Percentiles rank a stretch among this genome's conserved stretches.
These are phyloP conservation scores for Colletotrichum musae DNA, from an alignment of 2,329 filamentous ascomycete species.

Conservation along the genomic window DNA sequence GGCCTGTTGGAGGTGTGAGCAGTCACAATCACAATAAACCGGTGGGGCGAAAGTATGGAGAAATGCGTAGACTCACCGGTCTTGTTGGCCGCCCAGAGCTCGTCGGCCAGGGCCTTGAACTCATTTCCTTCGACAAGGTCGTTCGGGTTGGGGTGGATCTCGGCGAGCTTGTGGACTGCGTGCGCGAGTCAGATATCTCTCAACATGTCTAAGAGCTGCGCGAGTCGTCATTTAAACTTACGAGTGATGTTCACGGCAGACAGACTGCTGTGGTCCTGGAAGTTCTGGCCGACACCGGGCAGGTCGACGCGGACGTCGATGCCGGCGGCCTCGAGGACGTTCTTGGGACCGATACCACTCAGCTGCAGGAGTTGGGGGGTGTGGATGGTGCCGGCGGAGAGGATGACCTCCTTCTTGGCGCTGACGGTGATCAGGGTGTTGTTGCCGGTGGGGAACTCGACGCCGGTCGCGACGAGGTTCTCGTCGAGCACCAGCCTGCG, in stretches of 20 bases:
- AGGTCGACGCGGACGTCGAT: conserved; percentile 57
- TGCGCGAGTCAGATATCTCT: not conserved
- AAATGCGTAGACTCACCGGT: conserved; percentile 36
- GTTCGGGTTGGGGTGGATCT: conserved; percentile 37
- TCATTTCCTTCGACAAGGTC: conserved; percentile 34
- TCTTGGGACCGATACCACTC: conserved; percentile 59
- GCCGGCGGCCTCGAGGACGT: conserved; percentile 50
- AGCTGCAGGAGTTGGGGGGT: conserved; percentile 59
- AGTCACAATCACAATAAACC: not conserved
- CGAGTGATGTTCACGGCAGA: conserved; percentile 37
- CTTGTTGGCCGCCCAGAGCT: conserved; percentile 24
- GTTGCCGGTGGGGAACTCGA: conserved; percentile 44
- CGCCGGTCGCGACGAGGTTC: conserved; percentile 50
- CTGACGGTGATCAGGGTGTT: conserved; percentile 42
- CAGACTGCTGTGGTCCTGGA: conserved; percentile 56
- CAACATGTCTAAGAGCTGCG: not conserved
- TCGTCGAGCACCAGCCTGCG: conserved; percentile 50
- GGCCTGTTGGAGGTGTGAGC: conserved; percentile 25
- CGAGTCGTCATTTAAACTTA: conserved; percentile 4
- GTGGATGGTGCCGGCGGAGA: conserved; percentile 53
- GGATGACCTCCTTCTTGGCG: conserved; percentile 53
- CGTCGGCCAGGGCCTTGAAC: conserved; percentile 42
- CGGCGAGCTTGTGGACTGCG: conserved; percentile 30
- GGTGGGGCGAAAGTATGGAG: not conserved
- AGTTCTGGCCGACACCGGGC: conserved; percentile 61